Base-by-base conservation (phyloP, 345 rosid genomes). In the Salix viminalis region DNA sequence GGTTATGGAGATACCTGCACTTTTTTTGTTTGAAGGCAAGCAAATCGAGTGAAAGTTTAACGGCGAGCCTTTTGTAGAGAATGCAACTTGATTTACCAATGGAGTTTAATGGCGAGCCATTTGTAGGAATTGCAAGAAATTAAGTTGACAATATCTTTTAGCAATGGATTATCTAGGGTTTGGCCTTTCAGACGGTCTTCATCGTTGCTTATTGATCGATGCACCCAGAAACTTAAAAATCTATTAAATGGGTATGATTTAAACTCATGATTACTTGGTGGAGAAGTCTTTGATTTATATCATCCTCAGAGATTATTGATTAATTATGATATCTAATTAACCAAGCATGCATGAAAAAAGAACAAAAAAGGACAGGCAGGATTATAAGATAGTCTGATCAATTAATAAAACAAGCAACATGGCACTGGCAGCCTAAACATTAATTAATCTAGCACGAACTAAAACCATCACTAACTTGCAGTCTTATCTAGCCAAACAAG, bases 121-220 rank as follows among this genome's bases (percentile, higher is more conserved):
- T 32, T 32, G 34, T 32, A 94, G 99, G 99, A 76, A 82, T 88
- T 77, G 98, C 98, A 15, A 87, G 97, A 83, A 92, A n/a, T n/a
- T n/a, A n/a, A 90, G 79, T 83, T 96, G 84, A 95, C 94, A 36
- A 32, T 32, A 32, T 32, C 34, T 4, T 71, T 92, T 90, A 68
- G 97, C 99, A 30, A 90, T 96, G 97, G 99, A 94, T 82, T 92
- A 93, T 80, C 99, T 97, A 0, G 99, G 98, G 68, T 91, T 94
- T 81, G 99, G 98, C 44, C 91, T 96, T 52, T 96, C 98, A 0
- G 99, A 91, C 77, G 99, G 98, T 69, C 90, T 96, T 76, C 98
- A 94, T 32, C 0, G 32, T 30, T 30, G 3, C 2, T 30, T 30
- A 30, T 30, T 30, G 32, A 30, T 30, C 32, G 0, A 30, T 2